Conservation (phyloP, 148 eudicot species). For the Amaranthus palmeri region DNA sequence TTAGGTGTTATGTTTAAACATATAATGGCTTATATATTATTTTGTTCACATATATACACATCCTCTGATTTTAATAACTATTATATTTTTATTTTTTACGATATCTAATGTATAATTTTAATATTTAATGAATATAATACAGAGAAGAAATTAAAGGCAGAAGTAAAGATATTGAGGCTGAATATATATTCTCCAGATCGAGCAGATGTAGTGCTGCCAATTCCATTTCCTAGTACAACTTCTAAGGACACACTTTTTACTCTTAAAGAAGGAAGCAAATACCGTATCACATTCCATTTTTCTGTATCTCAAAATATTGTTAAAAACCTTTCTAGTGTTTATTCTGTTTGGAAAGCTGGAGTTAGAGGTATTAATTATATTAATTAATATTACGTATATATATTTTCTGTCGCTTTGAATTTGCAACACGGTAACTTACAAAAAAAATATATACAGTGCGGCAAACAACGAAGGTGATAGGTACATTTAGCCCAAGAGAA, state of each 20-base stretch:
- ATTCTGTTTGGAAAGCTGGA: conserved; percentile 38
- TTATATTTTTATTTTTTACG: no score
- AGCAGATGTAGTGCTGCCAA: conserved; percentile 24
- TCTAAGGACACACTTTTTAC: conserved; percentile 32
- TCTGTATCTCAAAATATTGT: conserved; percentile 21
- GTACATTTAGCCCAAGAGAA: conserved; percentile 30
- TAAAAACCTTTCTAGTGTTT: conserved; percentile 26
- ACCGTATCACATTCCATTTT: conserved; percentile 29
- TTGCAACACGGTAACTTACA: no score
- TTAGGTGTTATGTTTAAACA: no score
- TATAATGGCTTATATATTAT: no score
- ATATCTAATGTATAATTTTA: no score
- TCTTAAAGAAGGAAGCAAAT: conserved; percentile 38
- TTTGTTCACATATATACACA: no score
- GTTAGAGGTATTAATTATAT: conserved; percentile 29
- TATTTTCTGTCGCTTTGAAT: neutral
- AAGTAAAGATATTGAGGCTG: conserved; percentile 36
- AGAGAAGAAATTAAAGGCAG: conserved; percentile 17
- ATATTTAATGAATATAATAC: neutral
- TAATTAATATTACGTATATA: neutral
- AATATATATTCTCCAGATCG: conserved; percentile 31
- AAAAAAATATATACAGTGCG: no score
- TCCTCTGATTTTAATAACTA: no score
- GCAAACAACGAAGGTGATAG: conserved; percentile 28
- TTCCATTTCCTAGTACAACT: conserved; percentile 30